Base-by-base conservation (phyloP, 202 grass and related monocot genomes). In the Musa balbisiana region DNA sequence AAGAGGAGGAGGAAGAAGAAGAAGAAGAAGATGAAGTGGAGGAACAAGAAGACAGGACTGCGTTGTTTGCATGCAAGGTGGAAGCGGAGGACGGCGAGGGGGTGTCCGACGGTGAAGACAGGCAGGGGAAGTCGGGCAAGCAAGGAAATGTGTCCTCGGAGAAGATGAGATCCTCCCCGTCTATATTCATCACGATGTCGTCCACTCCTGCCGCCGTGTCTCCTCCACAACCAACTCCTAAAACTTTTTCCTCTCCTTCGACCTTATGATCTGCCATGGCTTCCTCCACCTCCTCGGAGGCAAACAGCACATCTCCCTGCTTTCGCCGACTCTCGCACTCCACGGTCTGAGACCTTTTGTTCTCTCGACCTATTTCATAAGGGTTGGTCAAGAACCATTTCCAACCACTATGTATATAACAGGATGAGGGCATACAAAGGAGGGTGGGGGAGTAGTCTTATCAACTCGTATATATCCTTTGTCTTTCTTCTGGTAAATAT, bases 51-150 rank as follows among this genome's bases (percentile, higher is more conserved):
- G 73, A 75, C 9, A 59, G 21, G 15, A 27, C 8, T 2, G 75
- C 21, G 49, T 79, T 76, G 53, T 80, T 71, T 9, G 19, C 10
- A 2, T 10, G 76, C 50, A 64, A 49, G 2, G 60, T 22, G 63
- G 63, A 24, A 17, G 73, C 74, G 0, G 87, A 90, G 0, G 84
- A 81, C 1, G 86, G 86, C 19, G 83, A 91, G 15, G 62, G 76
- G 1, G 84, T 84, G 23, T 75, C 78, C 19, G 88, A 82, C 56
- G 86, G 90, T 6, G 88, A 91, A 3, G 86, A 85, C 29, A 93
- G 84, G 76, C 84, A 91, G 2, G 84, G 81, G 80, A 99, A 99
- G 69, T 94, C 82, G 2, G 87, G 91, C 15, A 99, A 87, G 11
- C 69, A 73, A 1, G 91, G 77, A 58, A 99, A 99, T 43, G 89